phyloP scores from a whole-genome alignment of 345 rosid species.

The Eucalyptus pumila region DNA sequence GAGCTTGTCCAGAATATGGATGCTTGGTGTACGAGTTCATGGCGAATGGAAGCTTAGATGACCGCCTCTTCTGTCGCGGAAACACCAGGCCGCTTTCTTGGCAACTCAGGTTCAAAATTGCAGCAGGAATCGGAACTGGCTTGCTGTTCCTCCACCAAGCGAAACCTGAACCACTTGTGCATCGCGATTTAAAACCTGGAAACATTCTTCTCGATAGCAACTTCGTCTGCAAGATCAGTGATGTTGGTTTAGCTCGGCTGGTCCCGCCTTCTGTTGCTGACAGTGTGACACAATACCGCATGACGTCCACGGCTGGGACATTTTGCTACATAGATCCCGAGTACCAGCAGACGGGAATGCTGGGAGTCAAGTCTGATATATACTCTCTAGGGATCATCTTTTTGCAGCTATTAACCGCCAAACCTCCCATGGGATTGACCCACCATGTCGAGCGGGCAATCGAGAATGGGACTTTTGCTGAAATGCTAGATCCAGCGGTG shows the following conservation, averaged over 20 bases:
- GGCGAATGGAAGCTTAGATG: constrained; percentile 5
- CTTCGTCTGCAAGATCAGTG: constrained; percentile 2
- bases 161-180: constrained; percentile 3
- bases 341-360: constrained; percentile 8
- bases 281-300: background rate
- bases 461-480: background rate
- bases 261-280: constrained; percentile 1
- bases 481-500: background rate
- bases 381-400: constrained; percentile 9
- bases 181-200: constrained; percentile 5
- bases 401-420: constrained; percentile 1
- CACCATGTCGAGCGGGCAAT: background rate
- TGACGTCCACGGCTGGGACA: constrained; percentile 5
- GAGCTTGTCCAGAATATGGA: constrained; percentile 9
- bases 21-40: constrained; percentile 6
- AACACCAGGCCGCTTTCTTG: background rate
- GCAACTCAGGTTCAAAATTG: constrained; percentile 2
- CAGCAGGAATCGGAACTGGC: background rate
- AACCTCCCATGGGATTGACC: constrained; percentile 4
- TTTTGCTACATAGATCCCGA: constrained; percentile 8
- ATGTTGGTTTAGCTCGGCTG: constrained; percentile 5
- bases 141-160: constrained; percentile 8
- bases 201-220: constrained; percentile 1
- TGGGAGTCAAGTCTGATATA: constrained; percentile 2
- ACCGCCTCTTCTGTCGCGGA: background rate